Conservation (phyloP, 331 rosid species). For the Dryas integrifolia region DNA sequence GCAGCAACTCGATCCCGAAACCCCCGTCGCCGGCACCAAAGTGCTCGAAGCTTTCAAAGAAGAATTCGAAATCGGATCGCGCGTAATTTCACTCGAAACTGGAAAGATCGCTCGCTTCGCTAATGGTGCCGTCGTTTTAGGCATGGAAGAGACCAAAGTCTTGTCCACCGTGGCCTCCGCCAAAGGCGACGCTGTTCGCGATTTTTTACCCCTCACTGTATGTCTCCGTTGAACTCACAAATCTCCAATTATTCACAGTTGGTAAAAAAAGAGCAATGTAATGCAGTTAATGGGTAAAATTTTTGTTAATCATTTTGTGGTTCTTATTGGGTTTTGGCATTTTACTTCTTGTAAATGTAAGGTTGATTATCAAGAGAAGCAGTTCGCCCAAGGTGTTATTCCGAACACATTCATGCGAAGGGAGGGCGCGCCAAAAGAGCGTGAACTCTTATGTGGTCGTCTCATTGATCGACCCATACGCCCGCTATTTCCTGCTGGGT, state of each 20-base stretch:
- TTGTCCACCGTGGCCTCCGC: slow-evolving; percentile 68
- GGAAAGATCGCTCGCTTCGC: slow-evolving; percentile 88
- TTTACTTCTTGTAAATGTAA: slow-evolving; percentile 40
- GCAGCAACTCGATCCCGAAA: slow-evolving; percentile 36
- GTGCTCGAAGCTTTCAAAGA: slow-evolving; percentile 61
- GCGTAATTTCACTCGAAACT: slow-evolving; percentile 58
- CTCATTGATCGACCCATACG: slow-evolving; percentile 89
- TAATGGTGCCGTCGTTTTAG: slow-evolving; percentile 73
- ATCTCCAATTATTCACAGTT: background rate
- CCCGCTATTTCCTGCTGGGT: slow-evolving; percentile 83
- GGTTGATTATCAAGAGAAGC: slow-evolving; percentile 98
- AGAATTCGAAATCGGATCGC: slow-evolving; percentile 79
- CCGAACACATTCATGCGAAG: slow-evolving; percentile 77
- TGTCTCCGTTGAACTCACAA: slow-evolving; percentile 3
- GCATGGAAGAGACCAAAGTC: slow-evolving; percentile 68
- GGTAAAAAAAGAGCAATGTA: background rate
- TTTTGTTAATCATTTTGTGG: slow-evolving; percentile 1
- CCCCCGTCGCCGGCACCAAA: slow-evolving; percentile 38
- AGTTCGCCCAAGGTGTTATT: slow-evolving; percentile 82
- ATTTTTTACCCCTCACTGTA: slow-evolving; percentile 94
- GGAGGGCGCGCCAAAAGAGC: slow-evolving; percentile 96
- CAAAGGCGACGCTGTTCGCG: slow-evolving; percentile 56
- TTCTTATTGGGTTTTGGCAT: background rate
- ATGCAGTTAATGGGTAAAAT: background rate
- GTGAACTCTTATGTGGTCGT: slow-evolving; percentile 86